Conservation (phyloP, 768 basidiomycete species). For the Floccularia luteovirens region DNA sequence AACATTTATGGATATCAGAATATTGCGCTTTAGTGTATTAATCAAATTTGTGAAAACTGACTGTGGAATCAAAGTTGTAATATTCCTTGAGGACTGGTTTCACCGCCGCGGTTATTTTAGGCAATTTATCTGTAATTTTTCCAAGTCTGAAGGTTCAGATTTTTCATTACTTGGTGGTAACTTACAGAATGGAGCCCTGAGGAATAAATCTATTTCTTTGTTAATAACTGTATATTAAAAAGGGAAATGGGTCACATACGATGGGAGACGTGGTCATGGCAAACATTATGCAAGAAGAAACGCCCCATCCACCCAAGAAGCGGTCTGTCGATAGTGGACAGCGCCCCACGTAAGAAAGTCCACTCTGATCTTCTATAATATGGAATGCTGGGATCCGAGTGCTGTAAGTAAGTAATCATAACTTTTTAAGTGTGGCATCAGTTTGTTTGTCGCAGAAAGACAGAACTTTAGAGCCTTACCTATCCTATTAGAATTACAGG, state of each 20-base stretch:
- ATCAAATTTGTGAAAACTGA: too few species aligned
- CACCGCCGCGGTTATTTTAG: slow-evolving; percentile 35
- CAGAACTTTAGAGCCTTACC: background rate
- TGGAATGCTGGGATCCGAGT: slow-evolving; percentile 47
- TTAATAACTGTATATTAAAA: background rate
- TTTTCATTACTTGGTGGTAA: background rate
- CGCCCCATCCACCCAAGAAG: slow-evolving; percentile 46
- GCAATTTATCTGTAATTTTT: slow-evolving; percentile 54
- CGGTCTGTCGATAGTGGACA: slow-evolving; percentile 44
- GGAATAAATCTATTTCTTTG: slow-evolving; percentile 29
- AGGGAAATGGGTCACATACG: slow-evolving; percentile 14
- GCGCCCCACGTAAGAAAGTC: slow-evolving; percentile 45
- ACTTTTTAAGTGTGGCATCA: slow-evolving; percentile 16
- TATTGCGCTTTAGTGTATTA: too few species aligned
- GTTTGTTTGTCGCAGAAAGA: slow-evolving; percentile 1
- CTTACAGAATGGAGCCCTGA: slow-evolving; percentile 37
- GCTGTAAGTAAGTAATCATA: slow-evolving; percentile 48
- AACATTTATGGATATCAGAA: too few species aligned
- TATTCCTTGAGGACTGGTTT: slow-evolving; percentile 43
- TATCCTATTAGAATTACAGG: background rate
- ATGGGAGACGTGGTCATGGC: slow-evolving; percentile 30
- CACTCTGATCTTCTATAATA: slow-evolving; percentile 42
- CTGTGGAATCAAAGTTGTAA: slow-evolving; percentile 54
- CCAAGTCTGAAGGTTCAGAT: too few species aligned
- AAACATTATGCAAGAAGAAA: slow-evolving; percentile 49